Conservation (phyloP, 257 asterid genomes). For the Solanum dulcamara region DNA sequence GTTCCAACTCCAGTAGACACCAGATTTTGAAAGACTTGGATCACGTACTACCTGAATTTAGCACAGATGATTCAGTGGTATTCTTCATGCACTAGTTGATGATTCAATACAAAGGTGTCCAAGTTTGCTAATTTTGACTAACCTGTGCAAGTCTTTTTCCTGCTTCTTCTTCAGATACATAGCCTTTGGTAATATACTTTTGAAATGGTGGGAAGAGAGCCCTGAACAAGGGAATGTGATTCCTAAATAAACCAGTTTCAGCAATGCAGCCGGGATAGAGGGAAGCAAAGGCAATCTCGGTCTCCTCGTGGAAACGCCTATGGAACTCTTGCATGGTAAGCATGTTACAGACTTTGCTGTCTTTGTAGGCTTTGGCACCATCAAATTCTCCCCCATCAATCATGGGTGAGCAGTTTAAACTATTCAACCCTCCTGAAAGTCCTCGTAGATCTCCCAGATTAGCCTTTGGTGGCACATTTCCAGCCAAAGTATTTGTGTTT, state of each 20-base stretch:
- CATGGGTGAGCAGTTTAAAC: slow-evolving; percentile 59
- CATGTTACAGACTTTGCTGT: slow-evolving; percentile 96
- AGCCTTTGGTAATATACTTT: slow-evolving; percentile 84
- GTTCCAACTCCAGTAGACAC: slow-evolving; percentile 99
- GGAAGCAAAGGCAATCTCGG: slow-evolving; percentile 60
- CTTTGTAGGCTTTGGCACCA: slow-evolving; percentile 95
- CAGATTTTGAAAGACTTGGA: slow-evolving; percentile 79
- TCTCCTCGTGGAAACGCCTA: slow-evolving; percentile 67
- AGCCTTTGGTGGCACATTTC: slow-evolving; percentile 97
- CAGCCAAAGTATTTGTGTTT: slow-evolving; percentile 91
- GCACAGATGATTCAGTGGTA: background rate
- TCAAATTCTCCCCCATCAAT: slow-evolving; percentile 87
- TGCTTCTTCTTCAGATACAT: slow-evolving; percentile 76
- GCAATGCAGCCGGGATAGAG: slow-evolving; percentile 96
- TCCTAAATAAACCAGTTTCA: slow-evolving; percentile 73
- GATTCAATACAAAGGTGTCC: background rate
- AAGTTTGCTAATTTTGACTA: background rate
- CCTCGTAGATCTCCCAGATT: slow-evolving; percentile 90
- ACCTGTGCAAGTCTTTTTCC: slow-evolving; percentile 96
- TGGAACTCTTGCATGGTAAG: slow-evolving; percentile 93
- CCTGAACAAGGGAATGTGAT: slow-evolving; percentile 84
- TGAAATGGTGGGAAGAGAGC: slow-evolving; percentile 88
- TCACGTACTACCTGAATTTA: slow-evolving; percentile 61
- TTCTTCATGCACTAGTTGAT: background rate
- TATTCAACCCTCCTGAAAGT: slow-evolving; percentile 64